These are phyloP conservation scores for Dillenia suffruticosa DNA, from an alignment of 164 flowering plant genomes.

Conservation along the genomic window DNA sequence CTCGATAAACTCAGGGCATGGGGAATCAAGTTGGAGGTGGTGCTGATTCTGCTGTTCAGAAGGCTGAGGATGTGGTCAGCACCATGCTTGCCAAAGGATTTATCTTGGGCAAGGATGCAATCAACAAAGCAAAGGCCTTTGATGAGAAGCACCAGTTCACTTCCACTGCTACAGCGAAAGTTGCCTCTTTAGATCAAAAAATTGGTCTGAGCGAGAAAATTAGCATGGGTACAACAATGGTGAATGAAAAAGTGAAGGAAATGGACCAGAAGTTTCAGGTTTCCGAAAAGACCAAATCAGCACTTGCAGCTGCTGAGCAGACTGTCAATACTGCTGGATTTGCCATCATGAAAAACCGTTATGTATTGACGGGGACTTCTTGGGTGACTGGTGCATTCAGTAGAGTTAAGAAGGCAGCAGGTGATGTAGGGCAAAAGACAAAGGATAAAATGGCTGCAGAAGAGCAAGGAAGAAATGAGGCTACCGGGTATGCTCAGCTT, in stretches of 20 bases:
- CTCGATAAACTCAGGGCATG: constrained; percentile 20
- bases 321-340: constrained; percentile 82
- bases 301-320: constrained; percentile 84
- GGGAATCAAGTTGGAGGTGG: constrained; percentile 35
- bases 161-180: constrained; percentile 87
- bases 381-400: constrained; percentile 87
- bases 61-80: constrained; percentile 91
- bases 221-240: constrained; percentile 58
- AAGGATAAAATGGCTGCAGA: constrained; percentile 74
- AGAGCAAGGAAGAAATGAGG: constrained; percentile 50
- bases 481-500: constrained; percentile 56
- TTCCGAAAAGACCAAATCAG: constrained; percentile 86
- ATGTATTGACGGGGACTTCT: constrained; percentile 64
- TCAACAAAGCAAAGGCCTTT: constrained; percentile 71
- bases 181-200: constrained; percentile 73
- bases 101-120: constrained; percentile 82
- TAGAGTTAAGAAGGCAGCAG: constrained; percentile 87
- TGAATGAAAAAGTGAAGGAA: constrained; percentile 76
- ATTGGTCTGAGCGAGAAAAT: constrained; percentile 83
- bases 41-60: constrained; percentile 66
- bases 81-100: constrained; percentile 89
- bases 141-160: constrained; percentile 85
- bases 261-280: constrained; percentile 91
- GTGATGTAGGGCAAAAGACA: constrained; percentile 78
- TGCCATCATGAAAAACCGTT: constrained; percentile 82